phyloP scores from a whole-genome alignment of 2,329 filamentous ascomycete genomes.

The Ilyonectria sp. region DNA sequence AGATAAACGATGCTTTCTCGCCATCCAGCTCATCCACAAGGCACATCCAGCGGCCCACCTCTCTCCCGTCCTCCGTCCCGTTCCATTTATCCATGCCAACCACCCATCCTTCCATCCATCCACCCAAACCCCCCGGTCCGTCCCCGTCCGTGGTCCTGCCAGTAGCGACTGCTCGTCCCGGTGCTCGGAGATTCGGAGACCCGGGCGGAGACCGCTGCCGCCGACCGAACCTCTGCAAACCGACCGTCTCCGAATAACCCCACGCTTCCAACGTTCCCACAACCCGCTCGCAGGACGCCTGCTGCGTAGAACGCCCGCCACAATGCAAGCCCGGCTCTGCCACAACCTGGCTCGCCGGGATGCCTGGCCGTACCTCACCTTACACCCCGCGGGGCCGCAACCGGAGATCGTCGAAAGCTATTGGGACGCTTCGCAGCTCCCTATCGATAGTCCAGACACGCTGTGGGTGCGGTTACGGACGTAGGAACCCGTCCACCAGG shows the following conservation, averaged over 20 bases:
- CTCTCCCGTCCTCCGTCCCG: slow-evolving; percentile 30
- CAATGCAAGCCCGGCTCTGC: background rate
- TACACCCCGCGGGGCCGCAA: slow-evolving; percentile 37
- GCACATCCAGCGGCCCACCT: slow-evolving; percentile 14
- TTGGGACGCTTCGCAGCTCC: slow-evolving; percentile 24
- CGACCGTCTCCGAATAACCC: background rate
- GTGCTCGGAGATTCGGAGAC: slow-evolving; percentile 46
- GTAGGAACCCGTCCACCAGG: slow-evolving; percentile 28
- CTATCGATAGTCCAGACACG: slow-evolving; percentile 3
- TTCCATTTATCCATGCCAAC: slow-evolving; percentile 35
- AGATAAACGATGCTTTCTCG: background rate
- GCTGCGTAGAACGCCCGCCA: no score
- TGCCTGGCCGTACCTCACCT: no score
- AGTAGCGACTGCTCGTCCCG: background rate
- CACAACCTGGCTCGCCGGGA: slow-evolving; percentile 5
- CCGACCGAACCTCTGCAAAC: slow-evolving; percentile 9
- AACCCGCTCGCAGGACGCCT: background rate
- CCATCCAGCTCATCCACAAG: slow-evolving; percentile 20
- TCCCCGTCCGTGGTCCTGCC: background rate
- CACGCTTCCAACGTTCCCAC: background rate
- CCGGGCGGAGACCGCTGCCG: slow-evolving; percentile 29
- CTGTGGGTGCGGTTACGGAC: slow-evolving; percentile 15
- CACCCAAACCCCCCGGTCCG: slow-evolving; percentile 7
- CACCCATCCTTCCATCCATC: slow-evolving; percentile 23
- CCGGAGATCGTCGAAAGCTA: slow-evolving; percentile 28